A percentile compares a stretch with the other conserved stretches of the same genome.
Conservation (phyloP, 2,329 filamentous ascomycete genomes). For the Didymella exigua region DNA sequence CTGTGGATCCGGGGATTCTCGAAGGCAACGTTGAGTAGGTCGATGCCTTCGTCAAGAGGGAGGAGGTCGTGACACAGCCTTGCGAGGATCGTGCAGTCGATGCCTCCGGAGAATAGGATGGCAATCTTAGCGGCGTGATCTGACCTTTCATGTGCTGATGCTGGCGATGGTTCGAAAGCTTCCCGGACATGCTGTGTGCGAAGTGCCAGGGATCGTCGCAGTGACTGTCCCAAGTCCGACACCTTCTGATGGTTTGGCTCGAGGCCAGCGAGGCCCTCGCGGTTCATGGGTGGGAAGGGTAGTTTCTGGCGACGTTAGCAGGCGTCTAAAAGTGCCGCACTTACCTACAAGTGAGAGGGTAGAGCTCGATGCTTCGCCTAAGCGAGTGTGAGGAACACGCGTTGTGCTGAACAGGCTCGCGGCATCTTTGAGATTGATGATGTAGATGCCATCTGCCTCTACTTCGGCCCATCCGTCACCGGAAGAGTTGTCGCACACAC, state of each 20-base stretch:
- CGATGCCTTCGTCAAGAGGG: conserved; percentile 71
- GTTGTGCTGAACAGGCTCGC: not conserved
- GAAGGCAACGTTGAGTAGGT: conserved; percentile 94
- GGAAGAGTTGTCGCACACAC: conserved; percentile 46
- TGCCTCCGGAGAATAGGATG: conserved; percentile 88
- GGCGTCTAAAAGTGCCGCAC: conserved; percentile 16
- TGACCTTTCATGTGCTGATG: not conserved
- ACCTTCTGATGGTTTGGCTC: conserved; percentile 48
- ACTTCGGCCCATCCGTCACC: conserved; percentile 73
- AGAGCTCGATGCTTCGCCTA: conserved; percentile 9
- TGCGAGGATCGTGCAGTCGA: conserved; percentile 90
- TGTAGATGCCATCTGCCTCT: conserved; percentile 81
- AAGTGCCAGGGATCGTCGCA: conserved; percentile 66
- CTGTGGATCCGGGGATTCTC: conserved; percentile 78
- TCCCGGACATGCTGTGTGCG: conserved; percentile 52
- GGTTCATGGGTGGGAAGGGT: conserved; percentile 55
- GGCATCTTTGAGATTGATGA: conserved; percentile 59
- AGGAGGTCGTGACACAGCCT: conserved; percentile 79
- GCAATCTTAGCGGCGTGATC: conserved; percentile 63
- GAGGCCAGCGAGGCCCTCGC: not conserved
- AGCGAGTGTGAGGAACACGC: conserved; percentile 34
- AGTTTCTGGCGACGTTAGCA: conserved; percentile 43
- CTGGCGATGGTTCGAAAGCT: conserved; percentile 16
- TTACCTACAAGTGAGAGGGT: conserved; percentile 43
- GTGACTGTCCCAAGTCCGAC: conserved; percentile 57